A percentile compares a stretch with the other conserved stretches of the same genome.
Evolutionary conservation across 208 protist species (phyloP).

Genomic region (Trichomonas tenax): DNA sequence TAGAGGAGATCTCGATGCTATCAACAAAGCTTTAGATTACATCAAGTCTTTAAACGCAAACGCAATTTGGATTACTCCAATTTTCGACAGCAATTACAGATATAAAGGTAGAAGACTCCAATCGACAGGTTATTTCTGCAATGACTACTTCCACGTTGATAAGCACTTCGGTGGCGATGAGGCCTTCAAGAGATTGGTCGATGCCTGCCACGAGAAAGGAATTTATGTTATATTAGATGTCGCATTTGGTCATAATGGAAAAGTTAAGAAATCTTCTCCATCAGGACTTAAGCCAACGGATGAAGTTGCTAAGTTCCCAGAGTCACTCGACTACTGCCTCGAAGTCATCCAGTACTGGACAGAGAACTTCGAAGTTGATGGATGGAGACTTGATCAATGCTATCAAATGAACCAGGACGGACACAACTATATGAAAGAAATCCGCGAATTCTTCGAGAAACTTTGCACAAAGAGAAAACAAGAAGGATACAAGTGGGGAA

Average conservation of each 20-base stretch:
- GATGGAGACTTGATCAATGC: background rate
- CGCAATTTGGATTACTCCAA: slow-evolving; percentile 13
- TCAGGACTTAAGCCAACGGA: no score
- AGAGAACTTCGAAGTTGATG: background rate
- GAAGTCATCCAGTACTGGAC: slow-evolving; percentile 14
- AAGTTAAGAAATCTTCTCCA: background rate
- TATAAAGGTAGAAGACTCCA: background rate
- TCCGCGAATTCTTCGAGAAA: background rate
- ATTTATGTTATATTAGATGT: background rate
- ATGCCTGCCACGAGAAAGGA: background rate
- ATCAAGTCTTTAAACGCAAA: background rate
- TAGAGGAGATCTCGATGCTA: background rate
- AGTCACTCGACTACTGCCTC: background rate
- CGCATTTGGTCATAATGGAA: background rate
- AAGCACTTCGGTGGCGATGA: background rate
- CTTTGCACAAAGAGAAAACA: background rate
- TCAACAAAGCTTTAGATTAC: background rate
- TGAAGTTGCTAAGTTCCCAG: background rate
- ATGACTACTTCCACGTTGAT: background rate
- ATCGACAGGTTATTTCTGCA: background rate
- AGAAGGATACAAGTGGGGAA: background rate
- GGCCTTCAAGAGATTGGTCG: background rate
- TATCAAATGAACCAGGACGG: background rate
- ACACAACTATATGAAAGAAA: background rate
- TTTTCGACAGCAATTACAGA: background rate